Conservation (phyloP, 2,329 filamentous ascomycete species). For the Ambrosiella xylebori region DNA sequence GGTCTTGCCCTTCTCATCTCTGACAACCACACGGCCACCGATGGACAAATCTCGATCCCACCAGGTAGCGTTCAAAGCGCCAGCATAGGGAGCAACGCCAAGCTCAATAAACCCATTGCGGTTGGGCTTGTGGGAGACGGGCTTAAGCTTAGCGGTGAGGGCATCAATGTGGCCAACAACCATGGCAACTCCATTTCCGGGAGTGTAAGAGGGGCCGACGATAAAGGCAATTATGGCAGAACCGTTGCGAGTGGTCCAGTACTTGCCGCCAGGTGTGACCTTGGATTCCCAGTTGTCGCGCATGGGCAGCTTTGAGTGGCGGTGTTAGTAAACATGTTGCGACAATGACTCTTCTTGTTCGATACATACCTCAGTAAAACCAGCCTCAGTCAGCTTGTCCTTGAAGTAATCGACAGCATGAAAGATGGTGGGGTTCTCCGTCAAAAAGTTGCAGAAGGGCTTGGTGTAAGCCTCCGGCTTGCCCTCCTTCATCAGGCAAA, state of each 20-base stretch:
- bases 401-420: conserved; percentile 72
- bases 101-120: conserved; percentile 78
- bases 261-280: conserved; percentile 67
- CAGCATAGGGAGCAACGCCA: conserved; percentile 83
- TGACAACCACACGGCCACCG: conserved; percentile 74
- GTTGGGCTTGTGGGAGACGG: conserved; percentile 66
- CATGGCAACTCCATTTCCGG: conserved; percentile 75
- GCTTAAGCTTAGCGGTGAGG: conserved; percentile 78
- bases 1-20: conserved; percentile 61
- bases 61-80: conserved; percentile 76
- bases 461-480: conserved; percentile 54
- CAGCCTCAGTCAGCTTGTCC: conserved; percentile 49
- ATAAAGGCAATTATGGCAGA: conserved; percentile 73
- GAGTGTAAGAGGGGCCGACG: conserved; percentile 62
- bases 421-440: conserved; percentile 81
- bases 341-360: conserved; percentile 13
- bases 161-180: conserved; percentile 88
- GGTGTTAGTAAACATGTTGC: neutral
- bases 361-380: conserved; percentile 52
- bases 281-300: conserved; percentile 60
- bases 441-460: conserved; percentile 77
- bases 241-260: conserved; percentile 73
- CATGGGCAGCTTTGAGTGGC: conserved; percentile 43
- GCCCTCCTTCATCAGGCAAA: conserved; percentile 24
- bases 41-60: conserved; percentile 92